Percentiles rank a stretch among this genome's conserved stretches.
Evolutionary conservation across 345 rosid species (phyloP).

Genomic region (Eucalyptus tenuipes): DNA sequence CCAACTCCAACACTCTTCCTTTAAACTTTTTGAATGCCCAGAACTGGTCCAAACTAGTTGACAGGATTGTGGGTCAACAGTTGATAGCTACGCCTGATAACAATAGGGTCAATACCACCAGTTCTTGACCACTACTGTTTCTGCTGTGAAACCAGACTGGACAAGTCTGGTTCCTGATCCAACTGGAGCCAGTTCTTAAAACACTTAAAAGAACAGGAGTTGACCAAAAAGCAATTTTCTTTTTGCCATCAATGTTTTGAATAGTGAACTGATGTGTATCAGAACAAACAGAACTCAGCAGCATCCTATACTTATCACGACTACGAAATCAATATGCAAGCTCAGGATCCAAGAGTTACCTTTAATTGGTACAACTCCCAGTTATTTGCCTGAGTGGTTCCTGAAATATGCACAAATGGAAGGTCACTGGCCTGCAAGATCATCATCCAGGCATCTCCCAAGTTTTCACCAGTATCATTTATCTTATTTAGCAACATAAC

Average conservation of each 20-base stretch:
- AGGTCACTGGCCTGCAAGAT: neutral
- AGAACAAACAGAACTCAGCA: neutral
- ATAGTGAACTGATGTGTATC: neutral
- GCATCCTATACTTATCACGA: neutral
- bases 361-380: neutral
- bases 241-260: neutral
- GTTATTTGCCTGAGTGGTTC: neutral
- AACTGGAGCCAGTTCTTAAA: neutral
- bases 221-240: neutral
- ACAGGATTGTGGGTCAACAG: neutral
- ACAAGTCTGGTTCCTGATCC: neutral
- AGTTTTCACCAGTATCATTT: neutral
- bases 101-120: neutral
- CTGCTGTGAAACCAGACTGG: neutral
- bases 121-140: neutral
- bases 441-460: neutral
- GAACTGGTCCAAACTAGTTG: neutral
- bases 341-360: no score
- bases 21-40: neutral
- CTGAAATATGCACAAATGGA: neutral
- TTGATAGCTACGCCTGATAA: neutral
- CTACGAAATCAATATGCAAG: no score
- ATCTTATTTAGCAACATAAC: neutral
- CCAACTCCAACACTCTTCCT: neutral
- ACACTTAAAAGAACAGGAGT: neutral